Evolutionary conservation across 169 alveolate species (phyloP).

Genomic region (Perkinsus marinus): DNA sequence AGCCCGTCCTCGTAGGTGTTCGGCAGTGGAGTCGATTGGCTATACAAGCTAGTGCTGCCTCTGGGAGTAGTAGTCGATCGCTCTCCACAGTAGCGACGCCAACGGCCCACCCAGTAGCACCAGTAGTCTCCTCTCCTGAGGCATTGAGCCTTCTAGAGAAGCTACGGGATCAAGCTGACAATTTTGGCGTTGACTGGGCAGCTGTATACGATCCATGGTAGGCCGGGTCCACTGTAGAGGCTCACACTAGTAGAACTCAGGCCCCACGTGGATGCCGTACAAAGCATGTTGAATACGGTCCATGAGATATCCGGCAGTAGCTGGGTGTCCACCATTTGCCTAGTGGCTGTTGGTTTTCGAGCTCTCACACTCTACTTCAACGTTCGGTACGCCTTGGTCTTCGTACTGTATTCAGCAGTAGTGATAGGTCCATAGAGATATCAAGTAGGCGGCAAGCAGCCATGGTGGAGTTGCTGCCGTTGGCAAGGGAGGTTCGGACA

Average conservation of each 20-base stretch:
- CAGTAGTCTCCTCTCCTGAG: neutral
- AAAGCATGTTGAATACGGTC: neutral
- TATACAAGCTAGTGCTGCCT: neutral
- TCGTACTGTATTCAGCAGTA: neutral
- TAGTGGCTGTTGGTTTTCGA: neutral
- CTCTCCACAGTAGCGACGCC: neutral
- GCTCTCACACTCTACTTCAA: neutral
- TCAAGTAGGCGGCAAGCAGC: neutral
- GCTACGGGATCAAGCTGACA: neutral
- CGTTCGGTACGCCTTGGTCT: neutral
- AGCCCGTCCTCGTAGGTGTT: too few species aligned
- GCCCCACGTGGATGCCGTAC: neutral
- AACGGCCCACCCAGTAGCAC: neutral
- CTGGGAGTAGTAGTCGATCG: neutral
- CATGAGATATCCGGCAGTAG: neutral
- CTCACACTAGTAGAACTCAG: neutral
- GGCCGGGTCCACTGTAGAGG: neutral
- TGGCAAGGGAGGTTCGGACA: neutral
- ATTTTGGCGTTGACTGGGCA: neutral
- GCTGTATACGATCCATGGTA: neutral
- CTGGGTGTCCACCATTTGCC: neutral
- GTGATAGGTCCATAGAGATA: neutral
- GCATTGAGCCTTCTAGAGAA: neutral
- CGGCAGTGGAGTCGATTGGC: too few species aligned
- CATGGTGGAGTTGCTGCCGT: neutral